Conservation (phyloP, 2,329 filamentous ascomycete species). For the Aspergillus costaricaensis region DNA sequence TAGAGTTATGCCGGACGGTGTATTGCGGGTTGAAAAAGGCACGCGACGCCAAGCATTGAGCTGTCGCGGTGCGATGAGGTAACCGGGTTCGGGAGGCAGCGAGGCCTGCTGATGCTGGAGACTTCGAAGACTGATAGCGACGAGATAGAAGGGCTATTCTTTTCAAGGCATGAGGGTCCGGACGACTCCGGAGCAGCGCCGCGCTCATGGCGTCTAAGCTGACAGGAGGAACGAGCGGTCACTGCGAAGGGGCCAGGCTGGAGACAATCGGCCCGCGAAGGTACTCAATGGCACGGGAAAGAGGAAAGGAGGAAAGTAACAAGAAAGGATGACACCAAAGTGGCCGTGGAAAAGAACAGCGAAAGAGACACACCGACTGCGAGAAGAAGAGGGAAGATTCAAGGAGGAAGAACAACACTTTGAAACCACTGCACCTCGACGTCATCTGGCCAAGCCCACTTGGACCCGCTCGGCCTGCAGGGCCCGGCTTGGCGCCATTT, state of each 20-base stretch:
- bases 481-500: conserved; percentile 5
- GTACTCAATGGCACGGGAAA: conserved; percentile 1
- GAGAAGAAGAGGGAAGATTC: conserved; percentile 6
- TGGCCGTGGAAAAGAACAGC: not conserved
- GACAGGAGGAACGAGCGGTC: conserved; percentile 2
- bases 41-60: conserved; percentile 27
- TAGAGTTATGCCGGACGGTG: conserved; percentile 36
- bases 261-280: not conserved
- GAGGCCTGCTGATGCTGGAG: conserved; percentile 13
- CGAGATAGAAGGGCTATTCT: conserved; percentile 27
- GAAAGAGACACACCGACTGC: conserved; percentile 2
- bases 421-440: not conserved
- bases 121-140: conserved; percentile 23
- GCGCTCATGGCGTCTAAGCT: conserved; percentile 31
- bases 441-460: conserved; percentile 5
- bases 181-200: conserved; percentile 33
- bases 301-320: not conserved
- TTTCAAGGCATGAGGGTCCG: conserved; percentile 30
- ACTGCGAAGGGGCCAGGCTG: not conserved
- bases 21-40: conserved; percentile 24
- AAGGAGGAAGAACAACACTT: not conserved
- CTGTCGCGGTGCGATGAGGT: conserved; percentile 20
- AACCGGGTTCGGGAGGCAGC: conserved; percentile 24
- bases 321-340: not conserved
- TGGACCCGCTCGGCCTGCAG: conserved; percentile 9